Percentiles rank a stretch among this genome's conserved stretches.
phyloP scores from a whole-genome alignment of 2,329 filamentous ascomycete species.

The Polytolypa hystricis region DNA sequence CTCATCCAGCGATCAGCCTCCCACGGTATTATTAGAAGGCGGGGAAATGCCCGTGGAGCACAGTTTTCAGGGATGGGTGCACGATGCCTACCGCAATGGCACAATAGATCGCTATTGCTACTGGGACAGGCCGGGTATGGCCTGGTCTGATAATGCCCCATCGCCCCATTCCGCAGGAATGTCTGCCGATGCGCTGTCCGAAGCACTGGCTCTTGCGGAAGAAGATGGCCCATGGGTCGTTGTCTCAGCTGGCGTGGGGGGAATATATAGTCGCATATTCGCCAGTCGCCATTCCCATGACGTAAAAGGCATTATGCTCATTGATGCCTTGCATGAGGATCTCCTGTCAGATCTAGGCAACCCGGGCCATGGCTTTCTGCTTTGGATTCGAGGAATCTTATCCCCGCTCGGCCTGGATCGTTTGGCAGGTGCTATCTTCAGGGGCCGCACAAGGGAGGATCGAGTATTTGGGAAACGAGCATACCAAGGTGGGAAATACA shows the following conservation, averaged over 20 bases:
- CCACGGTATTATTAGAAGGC: conserved; percentile 77
- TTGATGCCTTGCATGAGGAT: conserved; percentile 85
- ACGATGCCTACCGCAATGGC: conserved; percentile 63
- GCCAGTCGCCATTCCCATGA: conserved; percentile 67
- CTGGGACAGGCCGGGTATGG: conserved; percentile 82
- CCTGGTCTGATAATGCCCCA: conserved; percentile 81
- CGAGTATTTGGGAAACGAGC: conserved; percentile 72
- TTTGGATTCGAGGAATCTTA: conserved; percentile 78
- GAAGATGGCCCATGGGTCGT: conserved; percentile 85
- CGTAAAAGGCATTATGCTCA: conserved; percentile 67
- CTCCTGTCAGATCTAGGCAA: conserved; percentile 55
- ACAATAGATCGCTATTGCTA: conserved; percentile 88
- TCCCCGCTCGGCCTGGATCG: conserved; percentile 79
- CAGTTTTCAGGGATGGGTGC: conserved; percentile 68
- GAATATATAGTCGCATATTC: conserved; percentile 84
- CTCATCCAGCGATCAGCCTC: conserved; percentile 42
- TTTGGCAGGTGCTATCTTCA: conserved; percentile 68
- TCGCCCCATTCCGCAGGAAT: conserved; percentile 90
- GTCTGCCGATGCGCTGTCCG: conserved; percentile 77
- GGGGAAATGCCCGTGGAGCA: conserved; percentile 71
- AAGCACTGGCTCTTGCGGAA: conserved; percentile 67
- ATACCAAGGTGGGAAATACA: conserved; percentile 68
- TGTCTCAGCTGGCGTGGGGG: conserved; percentile 74
- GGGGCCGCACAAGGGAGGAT: conserved; percentile 67
- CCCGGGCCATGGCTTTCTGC: conserved; percentile 62